Conservation (phyloP, 2,329 filamentous ascomycete species). For the Pseudogymnoascus sp. region DNA sequence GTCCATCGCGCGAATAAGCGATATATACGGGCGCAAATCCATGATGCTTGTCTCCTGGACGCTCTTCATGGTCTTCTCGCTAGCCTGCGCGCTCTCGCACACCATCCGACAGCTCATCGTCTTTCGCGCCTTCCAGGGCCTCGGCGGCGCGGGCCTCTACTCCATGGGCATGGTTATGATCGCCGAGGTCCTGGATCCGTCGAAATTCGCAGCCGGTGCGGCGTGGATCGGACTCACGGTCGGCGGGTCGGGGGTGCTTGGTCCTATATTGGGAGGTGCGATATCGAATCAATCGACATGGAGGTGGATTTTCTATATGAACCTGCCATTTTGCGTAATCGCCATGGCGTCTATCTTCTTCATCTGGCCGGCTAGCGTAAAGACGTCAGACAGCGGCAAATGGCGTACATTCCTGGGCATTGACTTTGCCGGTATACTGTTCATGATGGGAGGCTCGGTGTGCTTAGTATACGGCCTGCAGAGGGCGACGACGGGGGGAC, state of each 20-base stretch:
- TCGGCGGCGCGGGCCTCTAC: slow-evolving; percentile 34
- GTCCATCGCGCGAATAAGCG: slow-evolving; percentile 7
- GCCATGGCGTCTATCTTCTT: background rate
- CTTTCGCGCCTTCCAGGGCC: slow-evolving; percentile 26
- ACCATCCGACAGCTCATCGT: slow-evolving; percentile 17
- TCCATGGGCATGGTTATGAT: slow-evolving; percentile 25
- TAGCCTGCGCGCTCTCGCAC: slow-evolving; percentile 9
- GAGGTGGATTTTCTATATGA: slow-evolving; percentile 48
- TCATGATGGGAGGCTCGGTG: slow-evolving; percentile 8
- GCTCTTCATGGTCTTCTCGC: slow-evolving; percentile 11
- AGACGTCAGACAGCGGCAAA: background rate
- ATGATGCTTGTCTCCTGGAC: background rate
- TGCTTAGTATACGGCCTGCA: slow-evolving; percentile 7
- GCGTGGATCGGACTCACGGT: slow-evolving; percentile 40
- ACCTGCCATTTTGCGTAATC: slow-evolving; percentile 21
- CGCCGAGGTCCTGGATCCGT: slow-evolving; percentile 41
- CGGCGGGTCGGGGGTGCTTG: slow-evolving; percentile 18
- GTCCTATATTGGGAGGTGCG: slow-evolving; percentile 21
- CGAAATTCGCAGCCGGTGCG: slow-evolving; percentile 37
- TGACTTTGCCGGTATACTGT: slow-evolving; percentile 6
- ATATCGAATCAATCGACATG: slow-evolving; percentile 19
- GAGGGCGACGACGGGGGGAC: background rate
- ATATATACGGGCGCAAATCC: slow-evolving; percentile 10
- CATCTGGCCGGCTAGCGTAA: slow-evolving; percentile 1
- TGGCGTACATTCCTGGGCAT: background rate